Percentiles rank a stretch among this genome's conserved stretches.
phyloP scores from a whole-genome alignment of 225 moss, liverwort and hornwort genomes.

The Marchantia paleacea region DNA sequence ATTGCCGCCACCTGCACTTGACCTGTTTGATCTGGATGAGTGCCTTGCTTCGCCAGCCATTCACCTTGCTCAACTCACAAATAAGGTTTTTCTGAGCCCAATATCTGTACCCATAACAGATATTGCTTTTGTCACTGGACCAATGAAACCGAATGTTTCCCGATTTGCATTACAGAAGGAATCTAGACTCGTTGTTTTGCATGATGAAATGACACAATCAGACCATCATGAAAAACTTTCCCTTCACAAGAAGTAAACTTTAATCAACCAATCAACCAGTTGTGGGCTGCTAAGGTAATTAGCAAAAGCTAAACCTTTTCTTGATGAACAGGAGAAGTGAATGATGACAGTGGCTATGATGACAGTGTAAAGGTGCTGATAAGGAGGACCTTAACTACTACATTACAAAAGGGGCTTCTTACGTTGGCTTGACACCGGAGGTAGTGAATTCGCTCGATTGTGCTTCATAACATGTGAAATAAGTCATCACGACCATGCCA shows the following conservation, averaged over 20 bases:
- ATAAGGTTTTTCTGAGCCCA: slow-evolving; percentile 46
- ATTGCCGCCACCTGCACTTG: slow-evolving; percentile 64
- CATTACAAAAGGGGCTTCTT: slow-evolving; percentile 60
- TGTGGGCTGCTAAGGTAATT: no score
- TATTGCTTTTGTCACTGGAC: not conserved
- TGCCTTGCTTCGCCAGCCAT: slow-evolving; percentile 71
- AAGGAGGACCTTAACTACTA: slow-evolving; percentile 64
- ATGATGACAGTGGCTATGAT: not conserved
- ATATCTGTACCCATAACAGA: not conserved
- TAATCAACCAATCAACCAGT: no score
- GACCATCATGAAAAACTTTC: no score
- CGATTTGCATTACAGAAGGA: no score
- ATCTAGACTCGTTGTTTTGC: no score
- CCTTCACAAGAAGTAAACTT: no score
- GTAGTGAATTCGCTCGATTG: slow-evolving; percentile 23
- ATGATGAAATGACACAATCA: not conserved
- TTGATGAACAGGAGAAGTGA: not conserved
- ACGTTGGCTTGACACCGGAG: slow-evolving; percentile 68
- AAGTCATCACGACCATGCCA: no score
- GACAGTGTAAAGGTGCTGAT: slow-evolving; percentile 56
- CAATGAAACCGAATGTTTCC: not conserved
- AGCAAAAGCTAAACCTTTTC: not conserved
- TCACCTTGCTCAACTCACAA: slow-evolving; percentile 75
- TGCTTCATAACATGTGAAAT: no score
- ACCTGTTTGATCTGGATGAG: slow-evolving; percentile 88